Conservation (phyloP, 208 protist species). For the Leishmania braziliensis region DNA sequence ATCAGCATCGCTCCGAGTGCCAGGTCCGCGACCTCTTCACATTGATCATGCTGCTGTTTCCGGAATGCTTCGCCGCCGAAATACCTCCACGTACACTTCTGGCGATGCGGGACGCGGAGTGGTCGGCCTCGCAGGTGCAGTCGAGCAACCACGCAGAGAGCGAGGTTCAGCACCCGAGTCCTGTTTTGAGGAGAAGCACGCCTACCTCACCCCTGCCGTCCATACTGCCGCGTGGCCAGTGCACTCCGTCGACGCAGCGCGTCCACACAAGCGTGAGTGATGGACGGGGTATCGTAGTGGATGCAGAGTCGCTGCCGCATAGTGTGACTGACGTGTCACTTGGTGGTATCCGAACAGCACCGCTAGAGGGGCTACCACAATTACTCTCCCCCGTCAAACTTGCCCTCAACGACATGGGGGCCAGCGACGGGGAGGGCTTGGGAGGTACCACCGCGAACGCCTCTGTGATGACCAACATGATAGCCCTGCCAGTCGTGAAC, state of each 20-base stretch:
- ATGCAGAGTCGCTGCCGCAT: background rate
- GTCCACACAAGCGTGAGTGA: background rate
- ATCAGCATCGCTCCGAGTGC: slow-evolving; percentile 39
- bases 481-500: background rate
- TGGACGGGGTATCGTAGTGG: background rate
- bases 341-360: background rate
- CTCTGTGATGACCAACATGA: background rate
- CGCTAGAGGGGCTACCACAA: background rate
- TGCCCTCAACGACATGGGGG: background rate
- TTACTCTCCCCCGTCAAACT: background rate
- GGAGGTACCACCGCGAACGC: background rate
- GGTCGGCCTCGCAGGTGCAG: background rate
- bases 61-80: slow-evolving; percentile 66
- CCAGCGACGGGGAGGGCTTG: background rate
- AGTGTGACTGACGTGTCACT: background rate
- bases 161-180: background rate
- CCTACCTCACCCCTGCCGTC: background rate
- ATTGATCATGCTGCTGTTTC: slow-evolving; percentile 62
- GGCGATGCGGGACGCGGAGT: slow-evolving; percentile 17
- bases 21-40: slow-evolving; percentile 58
- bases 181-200: background rate
- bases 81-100: background rate
- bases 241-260: background rate
- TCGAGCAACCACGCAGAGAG: background rate
- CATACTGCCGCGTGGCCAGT: background rate